Base-by-base conservation (phyloP, 2,329 filamentous ascomycete species). In the Fusarium aywerte region DNA sequence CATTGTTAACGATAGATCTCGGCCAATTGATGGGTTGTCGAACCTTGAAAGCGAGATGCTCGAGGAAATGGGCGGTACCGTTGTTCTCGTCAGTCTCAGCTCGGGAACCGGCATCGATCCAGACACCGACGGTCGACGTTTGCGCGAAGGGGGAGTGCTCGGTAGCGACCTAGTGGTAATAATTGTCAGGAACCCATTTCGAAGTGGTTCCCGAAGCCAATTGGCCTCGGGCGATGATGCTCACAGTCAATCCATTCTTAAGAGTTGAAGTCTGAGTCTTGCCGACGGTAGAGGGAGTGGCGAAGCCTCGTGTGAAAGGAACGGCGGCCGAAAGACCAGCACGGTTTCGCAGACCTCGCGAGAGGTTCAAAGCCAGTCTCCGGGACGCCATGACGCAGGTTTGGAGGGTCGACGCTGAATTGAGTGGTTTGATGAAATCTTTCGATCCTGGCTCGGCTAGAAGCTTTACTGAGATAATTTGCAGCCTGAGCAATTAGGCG, bases 31-130 rank as follows among this genome's bases (percentile, higher is more conserved):
- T 32, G 49, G 44, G 40, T 47, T 66, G 51, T 57, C 73, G 74
- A 87, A 97, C 93, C 92, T 99, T 99, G 90, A 99, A 99, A 76
- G 96, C 96, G 81, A 99, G 89, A 86, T 99, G 96, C 88, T 99
- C 96, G 76, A 99, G 89, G 87, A 99, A 99, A 86, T 99, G 96
- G 78, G 96, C 96, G 76, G 96, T 99, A 83, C 96, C 96, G 85
- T 98, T 99, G 79, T 92, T 98, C 89, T 93, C 93, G 84, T 96
- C 90, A 75, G 96, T 99, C 88, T 99, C 96, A 81, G 96, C 93
- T 82, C 96, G 89, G 82, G 93, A 97, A 80, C 96, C 96, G 80
- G 96, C 95, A 84, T 99, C 96, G 81, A 99, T 99, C 94, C 96
- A 99, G 73, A 99, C 93, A 80, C 96, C 96, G 76, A 98, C 94